Conservation (phyloP, 2,329 filamentous ascomycete genomes). For the Ophiosphaerella korrae region DNA sequence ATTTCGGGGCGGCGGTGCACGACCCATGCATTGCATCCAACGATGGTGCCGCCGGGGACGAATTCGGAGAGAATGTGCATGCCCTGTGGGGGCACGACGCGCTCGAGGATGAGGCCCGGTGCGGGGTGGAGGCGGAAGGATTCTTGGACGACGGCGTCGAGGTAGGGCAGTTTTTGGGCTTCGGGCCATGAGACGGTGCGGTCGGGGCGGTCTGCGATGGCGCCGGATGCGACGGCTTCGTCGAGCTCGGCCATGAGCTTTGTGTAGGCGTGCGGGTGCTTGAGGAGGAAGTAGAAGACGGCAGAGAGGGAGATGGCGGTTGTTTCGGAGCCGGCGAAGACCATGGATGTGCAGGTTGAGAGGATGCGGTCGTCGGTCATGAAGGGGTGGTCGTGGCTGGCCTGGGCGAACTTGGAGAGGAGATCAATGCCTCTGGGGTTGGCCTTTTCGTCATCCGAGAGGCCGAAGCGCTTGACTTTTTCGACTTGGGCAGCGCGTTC, state of each 20-base stretch:
- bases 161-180: constrained; percentile 71
- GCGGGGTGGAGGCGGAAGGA: constrained; percentile 78
- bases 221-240: constrained; percentile 58
- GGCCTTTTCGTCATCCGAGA: constrained; percentile 36
- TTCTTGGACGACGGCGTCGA: constrained; percentile 80
- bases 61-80: constrained; percentile 66
- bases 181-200: constrained; percentile 72
- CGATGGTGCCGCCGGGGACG: constrained; percentile 72
- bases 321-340: constrained; percentile 76
- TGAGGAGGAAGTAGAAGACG: constrained; percentile 76
- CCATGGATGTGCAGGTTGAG: constrained; percentile 73
- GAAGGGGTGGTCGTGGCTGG: constrained; percentile 69
- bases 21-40: constrained; percentile 77
- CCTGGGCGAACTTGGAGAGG: constrained; percentile 73
- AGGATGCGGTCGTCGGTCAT: constrained; percentile 73
- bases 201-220: constrained; percentile 50
- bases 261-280: constrained; percentile 61
- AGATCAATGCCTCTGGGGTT: constrained; percentile 59
- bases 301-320: constrained; percentile 75
- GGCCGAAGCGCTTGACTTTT: constrained; percentile 53
- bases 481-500: constrained; percentile 64
- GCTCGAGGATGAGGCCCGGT: constrained; percentile 72
- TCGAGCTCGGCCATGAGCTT: constrained; percentile 68
- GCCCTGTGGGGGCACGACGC: constrained; percentile 70
- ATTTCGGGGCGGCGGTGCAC: constrained; percentile 70